A percentile compares a stretch with the other conserved stretches of the same genome.
Evolutionary conservation across 306 rosid genomes (phyloP).

Genomic region (Carpinus fangiana): DNA sequence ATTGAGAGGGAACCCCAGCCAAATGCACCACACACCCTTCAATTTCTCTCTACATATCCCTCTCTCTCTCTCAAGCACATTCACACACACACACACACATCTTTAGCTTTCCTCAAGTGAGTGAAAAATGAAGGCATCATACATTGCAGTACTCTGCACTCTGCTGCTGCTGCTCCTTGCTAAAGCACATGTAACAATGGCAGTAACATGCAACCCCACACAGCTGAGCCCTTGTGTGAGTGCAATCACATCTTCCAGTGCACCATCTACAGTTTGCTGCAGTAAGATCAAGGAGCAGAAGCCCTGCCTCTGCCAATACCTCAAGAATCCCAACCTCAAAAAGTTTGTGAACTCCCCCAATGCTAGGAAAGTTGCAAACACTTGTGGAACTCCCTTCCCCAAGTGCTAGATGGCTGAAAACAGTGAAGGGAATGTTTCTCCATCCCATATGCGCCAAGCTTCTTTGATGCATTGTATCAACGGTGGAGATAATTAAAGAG

Average conservation of each 20-base stretch:
- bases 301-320: constrained; percentile 93
- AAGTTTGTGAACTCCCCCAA: constrained; percentile 88
- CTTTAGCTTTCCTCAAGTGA: constrained; percentile 13
- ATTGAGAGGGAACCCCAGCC: constrained; percentile 46
- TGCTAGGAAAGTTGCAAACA: constrained; percentile 87
- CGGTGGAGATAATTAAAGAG: constrained; percentile 36
- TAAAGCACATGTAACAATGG: constrained; percentile 49
- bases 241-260: constrained; percentile 76
- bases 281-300: constrained; percentile 89
- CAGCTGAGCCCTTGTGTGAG: constrained; percentile 85
- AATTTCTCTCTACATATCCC: constrained; percentile 17
- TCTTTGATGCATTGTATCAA: constrained; percentile 32
- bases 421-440: constrained; percentile 14
- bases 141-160: constrained; percentile 46
- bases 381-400: constrained; percentile 96
- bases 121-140: constrained; percentile 70
- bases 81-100: constrained; percentile 8
- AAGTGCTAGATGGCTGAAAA: constrained; percentile 47
- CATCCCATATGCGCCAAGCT: constrained; percentile 26
- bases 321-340: constrained; percentile 86
- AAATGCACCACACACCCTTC: constrained; percentile 35
- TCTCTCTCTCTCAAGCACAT: background rate
- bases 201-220: constrained; percentile 81
- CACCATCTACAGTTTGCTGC: constrained; percentile 82
- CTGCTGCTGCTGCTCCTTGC: constrained; percentile 52